Base-by-base conservation (phyloP, 2,329 filamentous ascomycete genomes). In the Aspergillus caelatus region DNA sequence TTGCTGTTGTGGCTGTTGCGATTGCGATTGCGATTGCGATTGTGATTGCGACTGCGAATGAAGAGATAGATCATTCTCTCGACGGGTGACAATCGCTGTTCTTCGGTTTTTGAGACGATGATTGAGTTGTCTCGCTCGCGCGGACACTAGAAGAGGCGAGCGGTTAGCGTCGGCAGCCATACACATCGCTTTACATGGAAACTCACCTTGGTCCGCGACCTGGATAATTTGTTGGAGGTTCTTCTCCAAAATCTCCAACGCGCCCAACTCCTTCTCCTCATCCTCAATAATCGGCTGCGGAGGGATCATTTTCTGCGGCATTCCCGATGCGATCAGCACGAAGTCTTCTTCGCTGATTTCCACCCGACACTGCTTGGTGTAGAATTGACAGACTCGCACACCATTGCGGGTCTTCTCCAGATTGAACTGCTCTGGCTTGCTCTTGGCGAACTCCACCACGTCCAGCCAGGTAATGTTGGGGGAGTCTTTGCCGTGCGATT, bases 341-440 rank as follows among this genome's bases (percentile, higher is more conserved):
- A 90, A 96, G 74, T 97, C 93, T 75, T 96, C 92, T 76, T 96
- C 92, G 21, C 88, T 89, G 65, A 97, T 94, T 79, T 96, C 92
- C 10, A 96, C 90, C 55, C 91, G 87, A 68, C 89, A 86, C 65
- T 93, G 91, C 73, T 93, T 93, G 67, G 92, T 89, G 72, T 89
- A 88, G 76, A 96, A 95, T 66, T 92, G 91, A 74, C 93, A 96
- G 59, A 90, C 88, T 54, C 90, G 86, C 59, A 86, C 81, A 23
- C 91, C 90, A 68, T 91, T 89, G 52, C 87, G 84, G 65, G 86
- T 85, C 62, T 91, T 88, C 60, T 87, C 88, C 58, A 96, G 80
- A 39, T 87, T 85, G 77, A 96, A 95, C 61, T 94, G 91, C 68
- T 88, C 85, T 0, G 92, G 91, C 67, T 93, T 93, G 67, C 88